A percentile compares a stretch with the other conserved stretches of the same genome.
Evolutionary conservation across 1,284 basidiomycete genomes (phyloP).

Genomic region (Uromyces viciae-fabae): DNA sequence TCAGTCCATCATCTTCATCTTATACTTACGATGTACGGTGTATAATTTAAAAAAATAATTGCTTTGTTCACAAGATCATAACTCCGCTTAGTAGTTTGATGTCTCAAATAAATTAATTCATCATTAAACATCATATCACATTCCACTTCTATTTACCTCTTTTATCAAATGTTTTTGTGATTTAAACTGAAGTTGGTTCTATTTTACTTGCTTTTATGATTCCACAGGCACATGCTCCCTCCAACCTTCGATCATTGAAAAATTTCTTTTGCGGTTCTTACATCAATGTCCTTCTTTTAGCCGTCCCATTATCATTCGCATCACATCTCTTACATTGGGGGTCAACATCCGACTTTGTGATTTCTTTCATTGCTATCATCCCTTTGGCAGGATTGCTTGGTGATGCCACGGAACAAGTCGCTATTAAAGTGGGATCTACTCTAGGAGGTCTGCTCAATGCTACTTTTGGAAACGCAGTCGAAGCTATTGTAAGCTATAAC

Average conservation of each 20-base stretch:
- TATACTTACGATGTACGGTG: neutral
- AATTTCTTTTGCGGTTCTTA: conserved; percentile 70
- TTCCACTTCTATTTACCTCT: too few species aligned
- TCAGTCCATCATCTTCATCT: neutral
- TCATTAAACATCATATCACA: too few species aligned
- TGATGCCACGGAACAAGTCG: conserved; percentile 73
- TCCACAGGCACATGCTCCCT: conserved; percentile 1
- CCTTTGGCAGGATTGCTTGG: conserved; percentile 81
- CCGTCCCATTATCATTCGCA: conserved; percentile 67
- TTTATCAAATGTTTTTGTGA: too few species aligned
- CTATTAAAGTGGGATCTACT: conserved; percentile 68
- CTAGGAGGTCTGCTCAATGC: conserved; percentile 81
- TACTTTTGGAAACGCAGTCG: conserved; percentile 65
- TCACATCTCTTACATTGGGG: conserved; percentile 66
- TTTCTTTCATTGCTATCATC: conserved; percentile 80
- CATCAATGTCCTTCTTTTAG: conserved; percentile 72
- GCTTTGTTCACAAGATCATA: too few species aligned
- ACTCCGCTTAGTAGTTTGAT: too few species aligned
- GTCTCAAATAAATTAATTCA: too few species aligned
- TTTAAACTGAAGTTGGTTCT: neutral
- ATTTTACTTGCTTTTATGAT: neutral
- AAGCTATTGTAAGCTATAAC: conserved; percentile 57
- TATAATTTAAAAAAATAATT: neutral
- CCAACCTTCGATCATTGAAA: conserved; percentile 59
- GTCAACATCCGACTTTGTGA: conserved; percentile 73